Evolutionary conservation across 192 early-diverging fungal genomes (phyloP), one percentile per base, ranked within the genome.

Genomic region (Coemansia sp.): DNA sequence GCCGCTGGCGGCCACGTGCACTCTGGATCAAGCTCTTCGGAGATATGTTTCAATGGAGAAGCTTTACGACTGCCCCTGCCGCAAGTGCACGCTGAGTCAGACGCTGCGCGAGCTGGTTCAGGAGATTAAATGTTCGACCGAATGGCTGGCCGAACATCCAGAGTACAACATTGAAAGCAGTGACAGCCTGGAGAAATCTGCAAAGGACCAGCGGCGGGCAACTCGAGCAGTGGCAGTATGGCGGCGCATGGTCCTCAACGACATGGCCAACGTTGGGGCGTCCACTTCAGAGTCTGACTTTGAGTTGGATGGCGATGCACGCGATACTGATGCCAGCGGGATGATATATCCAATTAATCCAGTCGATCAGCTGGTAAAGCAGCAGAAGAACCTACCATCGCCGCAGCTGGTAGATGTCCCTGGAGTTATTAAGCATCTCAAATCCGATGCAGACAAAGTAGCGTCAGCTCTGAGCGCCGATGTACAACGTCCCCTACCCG

Each of bases 1-100:
- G 43, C 91, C 93, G 6, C 68, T 77, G 49, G 56, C 67, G 2
- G 67, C 64, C 23, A 56, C 73, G 6, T 82, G 74, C 37, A 76
- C 74, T 3, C 61, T 82, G 45, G 74, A 73, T 20, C 70, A 67
- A 45, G 66, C 71, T 7, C 65, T 82, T 51, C 66, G 74, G 22
- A 50, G 70, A 20, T 82, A 76, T 57, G 67, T 73, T 12, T 66
- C 69, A 37, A 58, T 82, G 38, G 79, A 82, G 59, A 63, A 75
- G 57, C 63, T 82, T 3, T 59, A 66, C 1, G 79, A 63, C 45
- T 74, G 69, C 11, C 60, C 70, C 47, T 82, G 79, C 61, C 64
- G 74, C 53, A 82, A 82, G 61, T 82, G 79, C 63, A 73, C 64
- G 26, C 66, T 82, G 59, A 66, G 61, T 37, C 68, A 71, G 69